Evolutionary conservation across 1,139 yeast species (phyloP).

Genomic region (Blastobotrys arbuscula): DNA sequence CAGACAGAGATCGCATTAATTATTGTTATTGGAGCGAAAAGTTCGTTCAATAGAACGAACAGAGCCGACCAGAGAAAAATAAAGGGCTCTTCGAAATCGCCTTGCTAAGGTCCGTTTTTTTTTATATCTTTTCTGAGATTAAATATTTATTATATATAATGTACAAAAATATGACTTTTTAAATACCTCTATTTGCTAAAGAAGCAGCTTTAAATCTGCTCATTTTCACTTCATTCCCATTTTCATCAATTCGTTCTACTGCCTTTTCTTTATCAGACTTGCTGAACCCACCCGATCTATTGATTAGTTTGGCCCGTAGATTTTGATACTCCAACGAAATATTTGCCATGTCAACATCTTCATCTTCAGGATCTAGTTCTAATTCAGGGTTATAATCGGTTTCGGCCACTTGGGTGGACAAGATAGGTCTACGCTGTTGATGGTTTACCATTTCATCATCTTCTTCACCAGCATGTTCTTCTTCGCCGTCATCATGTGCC

Average conservation of each 20-base stretch:
- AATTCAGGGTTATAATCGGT: constrained; percentile 5
- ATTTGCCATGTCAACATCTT: constrained; percentile 28
- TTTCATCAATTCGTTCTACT: constrained; percentile 66
- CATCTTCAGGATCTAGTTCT: constrained; percentile 9
- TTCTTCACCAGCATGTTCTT: constrained; percentile 12
- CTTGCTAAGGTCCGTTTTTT: too few relatives aligned
- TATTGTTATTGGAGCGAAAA: too few relatives aligned
- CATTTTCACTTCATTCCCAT: constrained; percentile 51
- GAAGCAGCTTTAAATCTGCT: constrained; percentile 70
- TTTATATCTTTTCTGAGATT: too few relatives aligned
- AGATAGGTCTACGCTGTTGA: constrained; percentile 13
- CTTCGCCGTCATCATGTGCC: constrained; percentile 23
- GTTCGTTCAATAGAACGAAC: too few relatives aligned
- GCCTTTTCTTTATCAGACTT: constrained; percentile 49
- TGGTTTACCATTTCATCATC: constrained; percentile 18
- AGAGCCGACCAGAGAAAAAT: too few relatives aligned
- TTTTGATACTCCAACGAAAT: constrained; percentile 53
- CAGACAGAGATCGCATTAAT: too few relatives aligned
- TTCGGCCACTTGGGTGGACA: constrained; percentile 6
- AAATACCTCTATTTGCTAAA: not conserved
- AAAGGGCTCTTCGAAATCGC: too few relatives aligned
- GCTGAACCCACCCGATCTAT: constrained; percentile 44
- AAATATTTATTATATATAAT: too few relatives aligned
- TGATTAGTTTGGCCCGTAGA: constrained; percentile 49
- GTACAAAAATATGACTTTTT: too few relatives aligned